These are phyloP conservation scores for Colletotrichum aenigma DNA, from an alignment of 2,329 filamentous ascomycete genomes.

Conservation along the genomic window DNA sequence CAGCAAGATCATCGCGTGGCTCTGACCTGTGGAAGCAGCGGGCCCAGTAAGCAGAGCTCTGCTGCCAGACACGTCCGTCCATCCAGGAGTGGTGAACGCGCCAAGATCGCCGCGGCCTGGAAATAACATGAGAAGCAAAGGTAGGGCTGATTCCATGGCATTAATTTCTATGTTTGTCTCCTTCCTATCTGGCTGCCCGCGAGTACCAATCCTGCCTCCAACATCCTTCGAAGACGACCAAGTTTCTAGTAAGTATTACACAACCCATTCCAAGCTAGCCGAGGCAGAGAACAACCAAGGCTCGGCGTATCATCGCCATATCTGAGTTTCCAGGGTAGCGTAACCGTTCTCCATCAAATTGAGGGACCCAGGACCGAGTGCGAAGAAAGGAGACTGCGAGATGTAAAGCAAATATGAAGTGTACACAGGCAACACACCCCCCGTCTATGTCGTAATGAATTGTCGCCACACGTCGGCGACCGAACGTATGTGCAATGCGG, in stretches of 20 bases:
- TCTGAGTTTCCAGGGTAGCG: background rate
- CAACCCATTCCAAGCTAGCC: background rate
- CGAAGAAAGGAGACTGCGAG: background rate
- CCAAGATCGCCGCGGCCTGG: background rate
- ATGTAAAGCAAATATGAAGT: slow-evolving; percentile 9
- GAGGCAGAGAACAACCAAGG: background rate
- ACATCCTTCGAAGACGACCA: background rate
- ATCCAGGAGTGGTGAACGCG: background rate
- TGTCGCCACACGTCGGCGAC: background rate
- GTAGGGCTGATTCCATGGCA: background rate
- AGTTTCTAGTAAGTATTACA: background rate
- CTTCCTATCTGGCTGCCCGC: background rate
- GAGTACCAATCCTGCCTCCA: background rate
- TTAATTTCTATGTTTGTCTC: background rate
- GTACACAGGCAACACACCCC: background rate
- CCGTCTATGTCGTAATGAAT: background rate
- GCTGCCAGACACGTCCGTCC: background rate
- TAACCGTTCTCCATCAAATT: background rate
- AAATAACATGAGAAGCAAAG: background rate
- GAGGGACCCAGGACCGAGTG: background rate
- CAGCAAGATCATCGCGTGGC: background rate
- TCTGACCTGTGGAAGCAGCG: background rate
- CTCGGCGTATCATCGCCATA: background rate
- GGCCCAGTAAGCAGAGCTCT: background rate
- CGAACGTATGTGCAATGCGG: slow-evolving; percentile 10